Percentiles rank a stretch among this genome's conserved stretches.
These are phyloP conservation scores for Claviceps cyperi DNA, from an alignment of 2,329 filamentous ascomycete genomes.

Conservation along the genomic window DNA sequence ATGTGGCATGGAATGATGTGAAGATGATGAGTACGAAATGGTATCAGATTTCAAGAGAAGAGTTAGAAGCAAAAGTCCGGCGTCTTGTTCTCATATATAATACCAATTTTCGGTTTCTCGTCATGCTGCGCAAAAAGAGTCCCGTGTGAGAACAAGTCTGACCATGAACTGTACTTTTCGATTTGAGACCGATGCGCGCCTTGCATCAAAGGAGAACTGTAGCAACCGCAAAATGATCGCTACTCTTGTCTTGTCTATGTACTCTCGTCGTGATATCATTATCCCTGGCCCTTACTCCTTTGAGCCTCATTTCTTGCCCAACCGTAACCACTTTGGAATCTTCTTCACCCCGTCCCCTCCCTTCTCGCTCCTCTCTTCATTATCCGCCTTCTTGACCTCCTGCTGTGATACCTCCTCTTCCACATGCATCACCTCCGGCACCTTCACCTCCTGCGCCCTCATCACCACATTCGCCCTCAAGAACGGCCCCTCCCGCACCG, in stretches of 20 bases:
- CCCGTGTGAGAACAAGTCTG: no score
- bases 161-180: no score
- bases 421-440: constrained; percentile 38
- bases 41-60: neutral
- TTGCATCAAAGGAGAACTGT: no score
- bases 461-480: constrained; percentile 43
- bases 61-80: neutral
- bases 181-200: no score
- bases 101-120: no score
- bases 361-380: constrained; percentile 23
- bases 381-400: constrained; percentile 10
- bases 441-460: constrained; percentile 51
- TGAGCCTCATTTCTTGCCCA: constrained; percentile 49
- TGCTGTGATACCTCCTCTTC: constrained; percentile 15
- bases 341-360: constrained; percentile 29
- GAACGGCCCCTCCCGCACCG: constrained; percentile 40
- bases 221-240: no score
- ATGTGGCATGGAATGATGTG: neutral
- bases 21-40: neutral
- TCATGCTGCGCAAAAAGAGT: no score
- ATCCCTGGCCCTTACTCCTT: no score
- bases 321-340: constrained; percentile 57
- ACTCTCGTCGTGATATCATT: no score
- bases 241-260: no score
- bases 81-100: no score